These are phyloP conservation scores for Trichoderma orchidacearum DNA, from an alignment of 495 filamentous ascomycete species.

Conservation along the genomic window DNA sequence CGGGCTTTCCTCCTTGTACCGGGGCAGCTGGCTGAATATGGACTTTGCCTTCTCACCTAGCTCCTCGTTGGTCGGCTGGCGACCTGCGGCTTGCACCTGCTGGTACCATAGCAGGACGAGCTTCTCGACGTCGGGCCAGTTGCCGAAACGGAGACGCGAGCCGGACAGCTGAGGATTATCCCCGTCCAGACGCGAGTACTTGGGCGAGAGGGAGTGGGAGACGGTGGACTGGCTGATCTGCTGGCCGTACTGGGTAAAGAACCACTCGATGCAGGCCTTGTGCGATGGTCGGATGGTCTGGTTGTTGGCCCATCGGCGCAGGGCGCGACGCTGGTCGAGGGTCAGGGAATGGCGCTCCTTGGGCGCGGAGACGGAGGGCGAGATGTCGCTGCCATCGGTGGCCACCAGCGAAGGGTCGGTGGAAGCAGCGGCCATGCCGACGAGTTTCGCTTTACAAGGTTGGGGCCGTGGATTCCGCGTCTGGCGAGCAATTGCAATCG, in stretches of 20 bases:
- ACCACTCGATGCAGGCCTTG: conserved; percentile 41
- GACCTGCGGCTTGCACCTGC: conserved; percentile 25
- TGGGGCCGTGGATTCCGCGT: neutral
- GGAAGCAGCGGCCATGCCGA: neutral
- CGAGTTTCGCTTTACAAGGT: neutral
- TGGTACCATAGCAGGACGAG: conserved; percentile 38
- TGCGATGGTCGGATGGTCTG: conserved; percentile 34
- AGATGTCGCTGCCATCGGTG: neutral
- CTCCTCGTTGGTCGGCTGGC: conserved; percentile 36
- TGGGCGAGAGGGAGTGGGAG: conserved; percentile 36
- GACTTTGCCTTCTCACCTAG: conserved; percentile 36
- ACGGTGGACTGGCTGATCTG: conserved; percentile 39
- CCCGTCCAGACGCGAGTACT: conserved; percentile 38
- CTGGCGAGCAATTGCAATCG: conserved; percentile 3
- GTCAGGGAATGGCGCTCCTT: conserved; percentile 35
- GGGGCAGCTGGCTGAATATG: conserved; percentile 32
- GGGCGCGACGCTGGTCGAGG: conserved; percentile 37
- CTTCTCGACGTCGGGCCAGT: conserved; percentile 42
- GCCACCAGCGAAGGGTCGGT: conserved; percentile 1
- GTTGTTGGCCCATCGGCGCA: conserved; percentile 35
- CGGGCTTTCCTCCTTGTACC: conserved; percentile 33
- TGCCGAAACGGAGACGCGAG: conserved; percentile 36
- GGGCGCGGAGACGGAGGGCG: neutral
- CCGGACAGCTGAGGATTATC: conserved; percentile 33
- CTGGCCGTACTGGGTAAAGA: conserved; percentile 32